phyloP scores from a whole-genome alignment of 129 eudicot species.

The Escallonia herrerae region DNA sequence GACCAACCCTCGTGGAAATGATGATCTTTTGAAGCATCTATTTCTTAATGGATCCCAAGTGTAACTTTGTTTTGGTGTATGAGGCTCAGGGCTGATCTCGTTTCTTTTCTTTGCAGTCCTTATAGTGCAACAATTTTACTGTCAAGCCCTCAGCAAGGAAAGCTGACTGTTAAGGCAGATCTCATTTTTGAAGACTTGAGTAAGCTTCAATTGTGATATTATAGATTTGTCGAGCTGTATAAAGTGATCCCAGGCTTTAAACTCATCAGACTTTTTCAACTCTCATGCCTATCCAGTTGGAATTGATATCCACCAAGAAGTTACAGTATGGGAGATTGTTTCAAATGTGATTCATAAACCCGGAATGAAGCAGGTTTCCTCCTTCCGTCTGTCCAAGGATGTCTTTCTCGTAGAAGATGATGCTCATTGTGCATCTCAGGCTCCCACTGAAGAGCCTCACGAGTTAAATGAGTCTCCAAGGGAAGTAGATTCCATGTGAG shows the following conservation, averaged over 20 bases:
- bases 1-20: neutral
- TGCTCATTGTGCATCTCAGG: slow-evolving; percentile 15
- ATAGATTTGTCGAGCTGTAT: neutral
- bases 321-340: slow-evolving; percentile 31
- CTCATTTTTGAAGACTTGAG: slow-evolving; percentile 82
- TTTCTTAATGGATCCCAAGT: too few species aligned
- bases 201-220: slow-evolving; percentile 24
- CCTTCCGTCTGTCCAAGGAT: slow-evolving; percentile 42
- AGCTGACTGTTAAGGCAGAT: slow-evolving; percentile 75
- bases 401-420: slow-evolving; percentile 32
- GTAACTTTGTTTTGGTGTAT: too few species aligned
- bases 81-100: neutral
- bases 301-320: slow-evolving; percentile 72
- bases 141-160: slow-evolving; percentile 65
- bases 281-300: slow-evolving; percentile 64
- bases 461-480: slow-evolving; percentile 22
- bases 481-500: slow-evolving; percentile 48
- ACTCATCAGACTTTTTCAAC: neutral
- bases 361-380: slow-evolving; percentile 34
- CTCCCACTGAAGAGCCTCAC: slow-evolving; percentile 21
- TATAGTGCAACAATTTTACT: slow-evolving; percentile 56
- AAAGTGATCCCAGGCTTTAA: neutral
- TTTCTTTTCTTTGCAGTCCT: slow-evolving; percentile 56
- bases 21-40: too few species aligned
- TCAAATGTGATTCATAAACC: slow-evolving; percentile 20